Percentiles rank a stretch among this genome's conserved stretches.
Evolutionary conservation across 2,329 filamentous ascomycete species (phyloP).

Genomic region (Fonsecaea pedrosoi): DNA sequence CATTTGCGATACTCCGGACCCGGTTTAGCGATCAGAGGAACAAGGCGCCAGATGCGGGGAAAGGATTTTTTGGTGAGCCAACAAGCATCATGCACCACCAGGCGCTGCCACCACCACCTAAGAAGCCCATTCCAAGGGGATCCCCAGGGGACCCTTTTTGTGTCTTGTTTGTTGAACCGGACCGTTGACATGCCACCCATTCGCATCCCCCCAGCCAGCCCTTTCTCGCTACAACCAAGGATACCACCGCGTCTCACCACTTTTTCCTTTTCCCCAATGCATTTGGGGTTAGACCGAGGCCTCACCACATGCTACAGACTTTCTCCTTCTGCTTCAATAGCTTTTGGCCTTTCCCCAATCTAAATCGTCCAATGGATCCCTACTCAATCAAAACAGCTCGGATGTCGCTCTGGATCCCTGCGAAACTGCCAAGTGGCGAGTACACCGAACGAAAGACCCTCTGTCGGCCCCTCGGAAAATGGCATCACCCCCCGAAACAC

Average conservation of each 20-base stretch:
- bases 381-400: slow-evolving; percentile 6
- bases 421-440: not conserved
- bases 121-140: not conserved
- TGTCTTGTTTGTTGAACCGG: not conserved
- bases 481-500: not conserved
- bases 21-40: slow-evolving; percentile 7
- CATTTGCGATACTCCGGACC: slow-evolving; percentile 9
- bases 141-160: not conserved
- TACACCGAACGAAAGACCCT: slow-evolving; percentile 2
- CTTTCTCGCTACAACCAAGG: not conserved
- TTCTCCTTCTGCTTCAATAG: not conserved
- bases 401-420: slow-evolving; percentile 5
- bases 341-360: slow-evolving; percentile 1
- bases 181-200: not conserved
- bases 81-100: slow-evolving; percentile 4
- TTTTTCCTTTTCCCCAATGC: not conserved
- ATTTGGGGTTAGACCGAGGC: not conserved
- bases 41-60: slow-evolving; percentile 23
- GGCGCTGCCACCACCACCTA: not conserved
- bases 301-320: slow-evolving; percentile 13
- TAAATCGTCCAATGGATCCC: not conserved
- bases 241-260: not conserved
- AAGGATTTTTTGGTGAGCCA: slow-evolving; percentile 1
- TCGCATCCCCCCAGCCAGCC: not conserved
- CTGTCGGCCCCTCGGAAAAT: slow-evolving; percentile 9